Conservation (phyloP, 768 basidiomycete species). For the Mycena leptocephala region DNA sequence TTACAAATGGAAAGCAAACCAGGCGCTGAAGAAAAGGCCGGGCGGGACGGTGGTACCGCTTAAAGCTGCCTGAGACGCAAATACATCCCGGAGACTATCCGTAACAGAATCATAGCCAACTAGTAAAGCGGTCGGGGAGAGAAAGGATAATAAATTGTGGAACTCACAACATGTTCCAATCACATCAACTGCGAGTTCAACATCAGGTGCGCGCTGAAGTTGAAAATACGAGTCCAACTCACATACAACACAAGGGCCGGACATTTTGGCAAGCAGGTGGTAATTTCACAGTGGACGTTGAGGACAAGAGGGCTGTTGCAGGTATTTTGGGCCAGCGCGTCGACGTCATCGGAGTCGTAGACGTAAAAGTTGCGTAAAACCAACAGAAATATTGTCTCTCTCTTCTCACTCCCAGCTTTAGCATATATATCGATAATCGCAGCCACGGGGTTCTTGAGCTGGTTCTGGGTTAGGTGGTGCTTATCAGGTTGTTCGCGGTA, state of each 20-base stretch:
- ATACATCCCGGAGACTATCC: background rate
- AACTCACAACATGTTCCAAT: conserved; percentile 8
- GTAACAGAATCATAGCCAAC: conserved; percentile 4
- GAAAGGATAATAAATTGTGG: background rate
- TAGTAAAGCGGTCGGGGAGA: background rate
- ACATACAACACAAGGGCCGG: conserved; percentile 2
- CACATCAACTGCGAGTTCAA: background rate
- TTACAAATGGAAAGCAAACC: background rate
- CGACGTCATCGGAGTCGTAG: background rate
- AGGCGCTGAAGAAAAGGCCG: background rate
- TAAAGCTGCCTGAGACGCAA: background rate
- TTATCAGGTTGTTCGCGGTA: too few species aligned
- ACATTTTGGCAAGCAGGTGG: background rate
- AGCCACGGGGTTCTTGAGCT: too few species aligned
- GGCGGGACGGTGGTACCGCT: background rate
- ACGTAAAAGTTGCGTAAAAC: background rate
- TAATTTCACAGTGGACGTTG: background rate
- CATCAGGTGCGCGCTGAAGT: background rate
- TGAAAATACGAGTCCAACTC: background rate
- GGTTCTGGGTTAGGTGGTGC: too few species aligned
- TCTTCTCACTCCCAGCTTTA: background rate
- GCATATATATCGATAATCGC: too few species aligned
- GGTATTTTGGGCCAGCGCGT: background rate
- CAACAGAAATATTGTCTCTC: background rate
- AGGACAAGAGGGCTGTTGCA: background rate